A percentile compares a stretch with the other conserved stretches of the same genome.
phyloP scores from a whole-genome alignment of 2,329 filamentous ascomycete species.

The Capronia coronata region DNA sequence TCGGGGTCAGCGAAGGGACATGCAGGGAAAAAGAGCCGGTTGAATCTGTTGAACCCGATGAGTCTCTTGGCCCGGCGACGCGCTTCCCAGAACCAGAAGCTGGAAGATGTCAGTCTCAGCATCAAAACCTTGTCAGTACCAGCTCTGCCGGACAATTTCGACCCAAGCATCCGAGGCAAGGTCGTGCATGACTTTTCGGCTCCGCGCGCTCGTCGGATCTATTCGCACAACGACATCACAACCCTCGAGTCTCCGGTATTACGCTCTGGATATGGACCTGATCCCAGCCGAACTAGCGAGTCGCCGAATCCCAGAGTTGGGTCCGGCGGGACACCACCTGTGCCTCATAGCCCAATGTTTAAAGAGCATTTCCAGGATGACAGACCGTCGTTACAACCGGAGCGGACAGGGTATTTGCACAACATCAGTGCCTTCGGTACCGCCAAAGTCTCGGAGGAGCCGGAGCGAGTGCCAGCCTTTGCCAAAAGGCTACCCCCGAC shows the following conservation, averaged over 20 bases:
- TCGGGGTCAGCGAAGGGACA: conserved; percentile 30
- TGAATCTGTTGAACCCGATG: conserved; percentile 57
- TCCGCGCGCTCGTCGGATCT: conserved; percentile 45
- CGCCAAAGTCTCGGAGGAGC: conserved; percentile 30
- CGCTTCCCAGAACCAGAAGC: conserved; percentile 46
- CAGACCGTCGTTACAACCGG: conserved; percentile 35
- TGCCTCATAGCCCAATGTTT: conserved; percentile 52
- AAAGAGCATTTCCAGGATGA: conserved; percentile 55
- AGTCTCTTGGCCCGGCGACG: conserved; percentile 52
- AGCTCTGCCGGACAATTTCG: conserved; percentile 55
- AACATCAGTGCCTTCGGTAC: conserved; percentile 35
- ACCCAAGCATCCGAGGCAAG: conserved; percentile 57
- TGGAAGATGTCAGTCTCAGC: conserved; percentile 48
- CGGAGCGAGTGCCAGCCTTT: conserved; percentile 38
- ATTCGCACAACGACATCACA: conserved; percentile 28
- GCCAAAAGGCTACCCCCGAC: conserved; percentile 38
- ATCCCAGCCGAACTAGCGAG: conserved; percentile 8
- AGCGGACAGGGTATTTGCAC: conserved; percentile 40
- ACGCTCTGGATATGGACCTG: conserved; percentile 9
- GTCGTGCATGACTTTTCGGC: conserved; percentile 61
- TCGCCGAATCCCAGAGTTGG: conserved; percentile 1
- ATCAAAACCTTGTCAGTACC: conserved; percentile 43
- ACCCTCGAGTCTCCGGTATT: conserved; percentile 14
- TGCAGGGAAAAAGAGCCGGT: conserved; percentile 42
- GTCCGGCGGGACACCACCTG: conserved; percentile 10